phyloP scores from a whole-genome alignment of 192 early-diverging fungal species.

The Linnemannia elongata region DNA sequence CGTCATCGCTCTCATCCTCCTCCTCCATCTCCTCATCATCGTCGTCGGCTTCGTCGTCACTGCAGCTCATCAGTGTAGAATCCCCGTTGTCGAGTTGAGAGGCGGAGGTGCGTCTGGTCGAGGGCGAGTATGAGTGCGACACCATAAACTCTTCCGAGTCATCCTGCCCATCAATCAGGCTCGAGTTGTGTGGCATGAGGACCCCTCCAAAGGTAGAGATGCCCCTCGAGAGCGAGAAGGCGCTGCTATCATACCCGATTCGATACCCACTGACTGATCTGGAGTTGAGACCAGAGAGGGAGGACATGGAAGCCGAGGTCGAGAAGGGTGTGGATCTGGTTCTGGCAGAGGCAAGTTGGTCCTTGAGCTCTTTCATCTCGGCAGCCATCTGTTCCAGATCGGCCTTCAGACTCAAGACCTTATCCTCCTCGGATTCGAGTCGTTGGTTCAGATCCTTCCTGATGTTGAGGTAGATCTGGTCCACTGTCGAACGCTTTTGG shows the following conservation, averaged over 20 bases:
- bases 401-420: slow-evolving; percentile 20
- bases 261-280: slow-evolving; percentile 2
- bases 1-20: slow-evolving; percentile 24
- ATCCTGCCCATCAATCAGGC: slow-evolving; percentile 30
- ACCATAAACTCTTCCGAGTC: slow-evolving; percentile 43
- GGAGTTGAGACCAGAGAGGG: not conserved
- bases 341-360: slow-evolving; percentile 1
- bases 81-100: not conserved
- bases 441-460: slow-evolving; percentile 31
- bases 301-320: not conserved
- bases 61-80: slow-evolving; percentile 11
- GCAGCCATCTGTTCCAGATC: slow-evolving; percentile 28
- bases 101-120: not conserved
- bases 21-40: slow-evolving; percentile 49
- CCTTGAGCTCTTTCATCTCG: slow-evolving; percentile 34
- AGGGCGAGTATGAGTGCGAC: slow-evolving; percentile 23
- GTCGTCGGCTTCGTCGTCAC: slow-evolving; percentile 39
- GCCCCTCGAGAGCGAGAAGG: slow-evolving; percentile 36
- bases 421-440: slow-evolving; percentile 35
- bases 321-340: not conserved
- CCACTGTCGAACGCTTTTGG: slow-evolving; percentile 28
- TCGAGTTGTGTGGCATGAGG: slow-evolving; percentile 15
- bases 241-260: slow-evolving; percentile 31
- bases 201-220: slow-evolving; percentile 27
- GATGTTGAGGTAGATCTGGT: slow-evolving; percentile 38